Evolutionary conservation across 352 stramenopile species (phyloP).

Genomic region (Pythium aristosporum): DNA sequence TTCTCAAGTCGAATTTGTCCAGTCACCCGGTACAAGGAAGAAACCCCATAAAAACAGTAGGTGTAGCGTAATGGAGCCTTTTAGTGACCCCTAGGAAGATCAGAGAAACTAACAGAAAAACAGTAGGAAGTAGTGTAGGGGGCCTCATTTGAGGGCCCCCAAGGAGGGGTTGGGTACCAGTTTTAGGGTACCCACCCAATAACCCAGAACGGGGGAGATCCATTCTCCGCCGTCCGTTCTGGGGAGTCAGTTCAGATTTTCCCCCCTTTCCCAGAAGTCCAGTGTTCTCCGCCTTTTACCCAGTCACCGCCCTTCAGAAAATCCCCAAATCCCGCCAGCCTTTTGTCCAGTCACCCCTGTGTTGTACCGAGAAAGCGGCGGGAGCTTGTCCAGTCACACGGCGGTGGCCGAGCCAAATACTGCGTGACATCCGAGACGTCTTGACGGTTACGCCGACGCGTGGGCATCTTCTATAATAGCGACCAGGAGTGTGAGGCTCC

Average conservation of each 20-base stretch:
- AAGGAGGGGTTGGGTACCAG: background rate
- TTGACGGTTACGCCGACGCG: background rate
- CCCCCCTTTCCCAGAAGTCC: background rate
- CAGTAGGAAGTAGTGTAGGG: constrained; percentile 4
- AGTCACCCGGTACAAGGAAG: background rate
- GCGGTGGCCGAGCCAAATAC: background rate
- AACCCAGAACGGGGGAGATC: background rate
- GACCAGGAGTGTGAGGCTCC: background rate
- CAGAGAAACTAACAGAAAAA: too few relatives aligned
- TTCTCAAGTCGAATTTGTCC: background rate
- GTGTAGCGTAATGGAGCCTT: background rate
- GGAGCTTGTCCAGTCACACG: background rate
- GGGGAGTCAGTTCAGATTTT: background rate
- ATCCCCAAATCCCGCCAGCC: background rate
- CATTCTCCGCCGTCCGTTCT: background rate
- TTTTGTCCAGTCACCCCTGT: background rate
- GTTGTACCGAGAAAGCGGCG: background rate
- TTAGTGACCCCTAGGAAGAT: too few relatives aligned
- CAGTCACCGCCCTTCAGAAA: background rate
- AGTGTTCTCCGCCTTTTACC: background rate
- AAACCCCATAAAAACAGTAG: background rate
- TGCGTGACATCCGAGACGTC: background rate
- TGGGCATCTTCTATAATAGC: background rate
- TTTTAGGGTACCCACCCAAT: background rate
- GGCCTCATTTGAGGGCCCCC: background rate